phyloP scores from a whole-genome alignment of 2,329 filamentous ascomycete species.

The Diplodia corticola region DNA sequence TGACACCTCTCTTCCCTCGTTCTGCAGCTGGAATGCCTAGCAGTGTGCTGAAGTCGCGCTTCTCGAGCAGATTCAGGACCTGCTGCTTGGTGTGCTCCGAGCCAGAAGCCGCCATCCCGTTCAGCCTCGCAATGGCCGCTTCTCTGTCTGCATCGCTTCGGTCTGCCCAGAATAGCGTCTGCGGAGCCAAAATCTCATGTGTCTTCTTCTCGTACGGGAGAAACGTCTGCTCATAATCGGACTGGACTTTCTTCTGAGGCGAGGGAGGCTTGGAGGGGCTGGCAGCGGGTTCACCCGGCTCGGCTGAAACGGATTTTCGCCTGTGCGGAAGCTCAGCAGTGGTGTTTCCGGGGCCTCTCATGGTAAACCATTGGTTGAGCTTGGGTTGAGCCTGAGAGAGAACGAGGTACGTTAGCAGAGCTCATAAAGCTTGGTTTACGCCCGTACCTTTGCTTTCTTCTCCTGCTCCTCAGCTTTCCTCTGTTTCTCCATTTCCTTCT shows the following conservation, averaged over 20 bases:
- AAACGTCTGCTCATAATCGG: slow-evolving; percentile 63
- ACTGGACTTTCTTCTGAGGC: slow-evolving; percentile 32
- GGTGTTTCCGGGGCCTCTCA: slow-evolving; percentile 29
- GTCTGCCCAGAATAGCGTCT: slow-evolving; percentile 40
- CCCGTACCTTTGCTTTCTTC: slow-evolving; percentile 44
- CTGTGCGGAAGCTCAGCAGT: background rate
- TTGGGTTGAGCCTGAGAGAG: slow-evolving; percentile 40
- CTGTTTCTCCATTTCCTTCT: slow-evolving; percentile 46
- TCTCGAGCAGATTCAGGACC: background rate
- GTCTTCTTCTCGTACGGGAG: slow-evolving; percentile 78
- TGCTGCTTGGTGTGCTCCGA: background rate
- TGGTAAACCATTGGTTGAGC: slow-evolving; percentile 49
- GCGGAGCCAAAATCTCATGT: slow-evolving; percentile 68
- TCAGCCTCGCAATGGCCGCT: slow-evolving; percentile 33
- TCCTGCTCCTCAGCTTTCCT: slow-evolving; percentile 30
- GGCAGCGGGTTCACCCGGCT: slow-evolving; percentile 24
- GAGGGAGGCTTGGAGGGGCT: background rate
- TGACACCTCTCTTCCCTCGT: slow-evolving; percentile 17
- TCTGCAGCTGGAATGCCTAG: slow-evolving; percentile 8
- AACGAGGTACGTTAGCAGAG: background rate
- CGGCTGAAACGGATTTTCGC: slow-evolving; percentile 31
- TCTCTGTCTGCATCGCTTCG: slow-evolving; percentile 29
- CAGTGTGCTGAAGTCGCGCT: background rate
- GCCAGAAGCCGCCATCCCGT: slow-evolving; percentile 26
- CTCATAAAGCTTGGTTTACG: slow-evolving; percentile 14